Evolutionary conservation across 2,329 filamentous ascomycete genomes (phyloP).

Genomic region (Metarhizium robertsii): DNA sequence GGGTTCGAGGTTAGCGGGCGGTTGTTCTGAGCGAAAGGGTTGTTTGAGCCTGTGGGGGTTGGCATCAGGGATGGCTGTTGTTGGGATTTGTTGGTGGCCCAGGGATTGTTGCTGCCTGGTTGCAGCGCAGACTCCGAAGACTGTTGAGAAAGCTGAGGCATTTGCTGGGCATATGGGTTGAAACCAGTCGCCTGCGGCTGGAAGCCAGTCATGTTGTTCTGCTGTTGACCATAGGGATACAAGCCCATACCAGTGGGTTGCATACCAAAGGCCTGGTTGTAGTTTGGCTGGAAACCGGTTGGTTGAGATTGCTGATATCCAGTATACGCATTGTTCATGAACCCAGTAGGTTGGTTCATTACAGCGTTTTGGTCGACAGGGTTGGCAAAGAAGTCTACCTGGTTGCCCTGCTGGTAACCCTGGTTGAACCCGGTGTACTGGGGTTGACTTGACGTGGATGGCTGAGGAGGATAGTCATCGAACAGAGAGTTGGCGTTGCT

Average conservation of each 20-base stretch:
- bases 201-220: slow-evolving; percentile 31
- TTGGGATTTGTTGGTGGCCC: slow-evolving; percentile 57
- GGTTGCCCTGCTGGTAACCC: slow-evolving; percentile 92
- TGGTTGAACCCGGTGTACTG: slow-evolving; percentile 89
- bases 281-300: slow-evolving; percentile 49
- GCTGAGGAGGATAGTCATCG: slow-evolving; percentile 60
- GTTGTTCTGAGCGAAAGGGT: slow-evolving; percentile 80
- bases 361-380: slow-evolving; percentile 69
- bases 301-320: slow-evolving; percentile 38
- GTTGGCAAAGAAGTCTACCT: slow-evolving; percentile 96
- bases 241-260: slow-evolving; percentile 55
- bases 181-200: slow-evolving; percentile 44
- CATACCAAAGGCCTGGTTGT: slow-evolving; percentile 55
- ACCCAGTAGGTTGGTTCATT: slow-evolving; percentile 75
- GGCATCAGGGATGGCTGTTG: slow-evolving; percentile 58
- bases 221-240: slow-evolving; percentile 55
- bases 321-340: slow-evolving; percentile 46
- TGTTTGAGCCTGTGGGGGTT: slow-evolving; percentile 91
- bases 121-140: slow-evolving; percentile 53
- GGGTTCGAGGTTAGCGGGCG: slow-evolving; percentile 45
- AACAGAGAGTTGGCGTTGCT: slow-evolving; percentile 82
- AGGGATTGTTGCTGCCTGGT: slow-evolving; percentile 88
- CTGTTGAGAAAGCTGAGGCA: slow-evolving; percentile 29
- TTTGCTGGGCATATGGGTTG: slow-evolving; percentile 42
- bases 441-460: slow-evolving; percentile 38